Evolutionary conservation across 192 early-diverging fungal genomes (phyloP), one percentile per base, ranked within the genome.

Genomic region (Backusella macrospora): DNA sequence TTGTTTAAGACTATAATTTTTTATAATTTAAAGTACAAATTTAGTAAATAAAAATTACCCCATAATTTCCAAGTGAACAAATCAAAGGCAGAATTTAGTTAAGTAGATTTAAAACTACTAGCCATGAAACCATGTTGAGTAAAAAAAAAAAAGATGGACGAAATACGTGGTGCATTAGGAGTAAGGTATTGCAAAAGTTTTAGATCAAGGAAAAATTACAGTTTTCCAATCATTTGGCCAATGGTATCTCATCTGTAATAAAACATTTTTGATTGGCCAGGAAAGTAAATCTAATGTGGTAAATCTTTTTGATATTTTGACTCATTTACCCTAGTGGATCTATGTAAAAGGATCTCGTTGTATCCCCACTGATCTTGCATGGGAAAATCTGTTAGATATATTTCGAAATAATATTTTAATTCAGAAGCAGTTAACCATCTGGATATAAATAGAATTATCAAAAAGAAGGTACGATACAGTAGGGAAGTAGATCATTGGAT

Each of bases 261-360:
- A 26, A 10, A 0, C 13, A 4, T 21, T 59, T 59, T 9, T 59
- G 23, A 59, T 59, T 59, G 52, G 52, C 21, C 12, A 5, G 26
- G 52, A 59, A 1, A 26, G 9, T 26, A 46, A 59, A 59, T 59
- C 52, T 59, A 23, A 59, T 59, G 52, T 13, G 52, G 21, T 59
- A 59, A 59, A 59, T 59, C 52, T 59, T 59, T 18, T 34, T 34
- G 29, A 59, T 26, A 23, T 59, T 59, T 59, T 59, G 52, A 59
- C 21, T 59, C 52, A 59, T 26, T 26, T 21, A 4, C 18, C 12
- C 26, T 13, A 59, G 10, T 59, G 52, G 21, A 59, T 59, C 52
- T 59, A 59, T 26, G 26, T 59, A 34, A 10, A 59, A 26, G 23
- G 23, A 59, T 59, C 52, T 59, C 5, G 10, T 59, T 59, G 21